Evolutionary conservation across 2,329 filamentous ascomycete genomes (phyloP), one percentile per base, ranked within the genome.

Genomic region (Curvularia verruculosa): DNA sequence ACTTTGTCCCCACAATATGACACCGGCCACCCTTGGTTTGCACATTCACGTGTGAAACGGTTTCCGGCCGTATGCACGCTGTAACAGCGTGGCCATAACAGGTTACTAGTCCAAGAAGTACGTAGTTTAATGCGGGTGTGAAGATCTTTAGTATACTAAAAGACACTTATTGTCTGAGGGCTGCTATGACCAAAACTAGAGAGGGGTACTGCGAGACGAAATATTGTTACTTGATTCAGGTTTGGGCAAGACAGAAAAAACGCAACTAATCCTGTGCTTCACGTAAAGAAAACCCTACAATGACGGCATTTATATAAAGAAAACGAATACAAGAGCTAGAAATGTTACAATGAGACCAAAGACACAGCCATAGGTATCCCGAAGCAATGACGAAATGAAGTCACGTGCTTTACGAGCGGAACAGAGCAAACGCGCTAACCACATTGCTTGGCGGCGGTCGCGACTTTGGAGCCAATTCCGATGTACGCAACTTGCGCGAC

Each of bases 81-180:
- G 89, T 81, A 0, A 83, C 79, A 1, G 82, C 80, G 52, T 90
- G 86, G 10, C 88, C 88, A 63, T 90, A 83, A 66, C 91, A 91
- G 0, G 87, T 83, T 0, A 88, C 85, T 1, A 92, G 82, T 89
- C 92, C 92, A 57, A 91, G 79, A 58, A 91, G 75, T n/a, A 84
- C 89, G 71, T 92, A 88, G 47, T 89, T 89, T 61, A 89, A 88
- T 48, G 88, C 83, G 66, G 91, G 91, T 21, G 87, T 90, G 73
- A 91, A 3, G 66, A 90, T 91, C 1, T 84, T 79, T 0, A 88
- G 88, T 24, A 91, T 78, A 1, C 89, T 88, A 1, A 85, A 85
- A 1, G 82, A 79, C 36, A 92, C 74, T 46, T 89, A 89, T 73
- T 87, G 83, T 40, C 81, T 71, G n/a, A 92, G 84, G 12, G 85